Evolutionary conservation across 257 asterid genomes (phyloP), one percentile per base, ranked within the genome.

Genomic region (Verbascum thapsus): DNA sequence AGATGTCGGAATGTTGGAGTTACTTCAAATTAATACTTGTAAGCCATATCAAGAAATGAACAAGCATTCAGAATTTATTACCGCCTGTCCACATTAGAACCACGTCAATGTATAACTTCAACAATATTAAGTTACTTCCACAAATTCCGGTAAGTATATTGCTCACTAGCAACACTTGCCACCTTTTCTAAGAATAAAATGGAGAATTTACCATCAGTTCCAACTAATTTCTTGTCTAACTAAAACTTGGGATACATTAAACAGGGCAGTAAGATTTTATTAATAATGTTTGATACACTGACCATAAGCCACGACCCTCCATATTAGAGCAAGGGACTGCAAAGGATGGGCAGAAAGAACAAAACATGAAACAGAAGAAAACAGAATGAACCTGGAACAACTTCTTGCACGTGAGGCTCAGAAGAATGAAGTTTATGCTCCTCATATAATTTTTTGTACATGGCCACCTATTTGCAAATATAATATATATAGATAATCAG

Each of bases 391-490:
- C 97, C 97, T 83, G 85, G 77, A 63, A 66, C 71, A 41, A 68
- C 64, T 48, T 76, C 86, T 39, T 44, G 85, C 6, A 72, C 48
- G 59, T 39, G 81, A 54, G 82, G 58, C 57, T 77, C 20, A 53
- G 84, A 56, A 15, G 82, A 47, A 45, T 64, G 94, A 64, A 50
- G 78, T 60, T 76, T 83, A 55, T 82, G 91, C 83, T 89, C 99
- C 77, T 87, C 96, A 66, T 79, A 87, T 67, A 92, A 76, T 74
- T 77, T 87, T 74, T 77, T 87, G 82, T 92, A 92, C 97, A 89
- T 85, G 1, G 95, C 91, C 74, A 92, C 95, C 97, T 90, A 70
- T 61, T 65, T 38, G 15, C 26, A 68, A 47, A 39, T 13, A 15
- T 8, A 41, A 22, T 26, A 57, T 34, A 54, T 53, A 54, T 23